phyloP scores from a whole-genome alignment of 108 stramenopile species.

The Pseudonitzschia multistriata region DNA sequence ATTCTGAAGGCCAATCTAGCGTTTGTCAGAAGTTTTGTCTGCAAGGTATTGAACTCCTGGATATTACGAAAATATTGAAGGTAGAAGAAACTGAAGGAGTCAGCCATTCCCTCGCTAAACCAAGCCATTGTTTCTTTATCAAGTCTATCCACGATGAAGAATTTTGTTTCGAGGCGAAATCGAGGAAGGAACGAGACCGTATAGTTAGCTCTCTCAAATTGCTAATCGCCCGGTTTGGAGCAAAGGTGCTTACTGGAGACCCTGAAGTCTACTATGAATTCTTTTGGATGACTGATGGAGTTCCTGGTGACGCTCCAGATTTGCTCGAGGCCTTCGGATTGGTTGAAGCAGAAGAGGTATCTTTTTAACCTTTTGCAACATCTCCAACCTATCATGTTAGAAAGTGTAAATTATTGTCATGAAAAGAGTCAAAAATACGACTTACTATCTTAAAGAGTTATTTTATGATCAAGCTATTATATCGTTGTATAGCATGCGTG shows the following conservation, averaged over 20 bases:
- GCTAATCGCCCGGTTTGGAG: conserved; percentile 52
- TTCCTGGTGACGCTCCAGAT: conserved; percentile 19
- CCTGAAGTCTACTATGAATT: conserved; percentile 41
- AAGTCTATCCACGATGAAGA: conserved; percentile 27
- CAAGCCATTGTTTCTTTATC: conserved; percentile 27
- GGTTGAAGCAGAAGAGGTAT: neutral
- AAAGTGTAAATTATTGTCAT: neutral
- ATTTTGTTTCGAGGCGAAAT: conserved; percentile 45
- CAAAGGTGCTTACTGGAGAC: conserved; percentile 27
- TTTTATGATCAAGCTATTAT: conserved; percentile 18
- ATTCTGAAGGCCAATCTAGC: neutral
- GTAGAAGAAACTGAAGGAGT: conserved; percentile 23
- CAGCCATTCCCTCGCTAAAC: conserved; percentile 40
- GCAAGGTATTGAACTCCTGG: conserved; percentile 41
- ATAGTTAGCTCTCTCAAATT: conserved; percentile 43
- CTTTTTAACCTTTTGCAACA: neutral
- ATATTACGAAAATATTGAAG: conserved; percentile 45
- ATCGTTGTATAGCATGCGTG: conserved; percentile 22
- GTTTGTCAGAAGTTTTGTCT: conserved; percentile 15
- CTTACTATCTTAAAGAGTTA: conserved; percentile 11
- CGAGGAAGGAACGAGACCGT: conserved; percentile 38
- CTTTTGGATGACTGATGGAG: conserved; percentile 27
- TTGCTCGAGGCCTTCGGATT: neutral
- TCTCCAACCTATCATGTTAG: neutral
- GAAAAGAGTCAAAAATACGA: neutral